Percentiles rank a stretch among this genome's conserved stretches.
Conservation (phyloP, 306 rosid genomes). For the Prunus armeniaca region DNA sequence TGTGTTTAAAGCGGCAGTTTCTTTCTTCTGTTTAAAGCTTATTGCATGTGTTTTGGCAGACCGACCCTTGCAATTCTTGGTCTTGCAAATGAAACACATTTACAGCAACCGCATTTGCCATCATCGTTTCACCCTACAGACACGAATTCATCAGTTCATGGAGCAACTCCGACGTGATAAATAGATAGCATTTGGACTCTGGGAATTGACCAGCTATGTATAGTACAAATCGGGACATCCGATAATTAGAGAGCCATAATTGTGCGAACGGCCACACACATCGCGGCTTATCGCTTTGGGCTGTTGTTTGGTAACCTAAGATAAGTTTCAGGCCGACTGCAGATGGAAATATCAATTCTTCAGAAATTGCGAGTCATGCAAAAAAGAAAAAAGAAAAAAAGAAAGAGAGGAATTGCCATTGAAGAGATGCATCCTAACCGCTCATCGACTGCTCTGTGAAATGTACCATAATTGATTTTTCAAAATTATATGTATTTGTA, state of each 20-base stretch:
- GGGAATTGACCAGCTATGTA: constrained; percentile 20
- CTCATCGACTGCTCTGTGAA: constrained; percentile 22
- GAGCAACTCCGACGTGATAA: constrained; percentile 59
- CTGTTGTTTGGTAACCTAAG: constrained; percentile 20
- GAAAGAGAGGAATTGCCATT: not conserved
- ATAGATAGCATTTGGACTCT: constrained; percentile 14
- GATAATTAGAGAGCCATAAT: not conserved
- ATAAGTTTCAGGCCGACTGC: not conserved
- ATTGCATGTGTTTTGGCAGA: constrained; percentile 40
- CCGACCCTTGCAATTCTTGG: constrained; percentile 67
- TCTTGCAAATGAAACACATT: constrained; percentile 55
- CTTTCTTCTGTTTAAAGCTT: not conserved
- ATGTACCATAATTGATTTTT: constrained; percentile 30
- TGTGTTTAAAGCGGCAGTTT: not conserved
- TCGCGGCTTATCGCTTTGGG: constrained; percentile 13
- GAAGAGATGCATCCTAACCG: constrained; percentile 16
- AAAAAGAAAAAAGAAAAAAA: not conserved
- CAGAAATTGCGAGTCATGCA: constrained; percentile 2
- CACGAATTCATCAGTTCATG: constrained; percentile 61
- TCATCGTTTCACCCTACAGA: constrained; percentile 52
- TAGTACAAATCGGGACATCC: constrained; percentile 1
- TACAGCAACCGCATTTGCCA: constrained; percentile 51
- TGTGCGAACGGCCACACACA: not conserved
- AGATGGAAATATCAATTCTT: not conserved
- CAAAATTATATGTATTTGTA: not conserved